These are phyloP conservation scores for Talaromyces funiculosus DNA, from an alignment of 2,329 filamentous ascomycete species.

Conservation along the genomic window DNA sequence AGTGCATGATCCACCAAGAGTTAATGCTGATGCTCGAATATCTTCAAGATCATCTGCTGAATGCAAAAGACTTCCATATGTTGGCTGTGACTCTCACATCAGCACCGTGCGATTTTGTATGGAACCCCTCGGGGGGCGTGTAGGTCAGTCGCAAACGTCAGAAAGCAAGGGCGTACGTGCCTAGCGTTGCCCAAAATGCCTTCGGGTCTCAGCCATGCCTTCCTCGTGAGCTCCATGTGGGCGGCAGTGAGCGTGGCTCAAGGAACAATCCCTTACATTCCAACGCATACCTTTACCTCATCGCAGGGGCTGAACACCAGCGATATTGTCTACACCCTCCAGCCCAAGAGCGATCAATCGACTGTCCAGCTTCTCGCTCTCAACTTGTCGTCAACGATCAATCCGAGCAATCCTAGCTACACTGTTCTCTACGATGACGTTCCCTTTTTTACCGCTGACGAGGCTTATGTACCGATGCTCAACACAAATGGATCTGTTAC, in stretches of 20 bases:
- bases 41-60: neutral
- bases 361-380: constrained; percentile 57
- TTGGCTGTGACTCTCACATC: neutral
- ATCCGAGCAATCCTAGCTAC: constrained; percentile 39
- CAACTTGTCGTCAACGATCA: constrained; percentile 56
- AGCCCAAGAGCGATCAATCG: constrained; percentile 43
- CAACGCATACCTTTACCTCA: constrained; percentile 63
- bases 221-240: constrained; percentile 16
- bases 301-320: constrained; percentile 46
- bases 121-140: constrained; percentile 13
- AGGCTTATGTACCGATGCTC: constrained; percentile 64
- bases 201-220: constrained; percentile 13
- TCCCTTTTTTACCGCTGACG: constrained; percentile 46
- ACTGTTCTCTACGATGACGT: constrained; percentile 23
- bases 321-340: constrained; percentile 62
- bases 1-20: neutral
- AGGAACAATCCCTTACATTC: constrained; percentile 65
- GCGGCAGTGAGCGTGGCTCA: constrained; percentile 18
- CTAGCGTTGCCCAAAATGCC: constrained; percentile 10
- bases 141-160: neutral
- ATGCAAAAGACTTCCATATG: neutral
- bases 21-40: neutral
- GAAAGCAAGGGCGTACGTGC: constrained; percentile 1
- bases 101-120: constrained; percentile 5
- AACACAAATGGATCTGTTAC: constrained; percentile 64